Conservation (phyloP, 306 rosid species). For the Dryas alaskensis region DNA sequence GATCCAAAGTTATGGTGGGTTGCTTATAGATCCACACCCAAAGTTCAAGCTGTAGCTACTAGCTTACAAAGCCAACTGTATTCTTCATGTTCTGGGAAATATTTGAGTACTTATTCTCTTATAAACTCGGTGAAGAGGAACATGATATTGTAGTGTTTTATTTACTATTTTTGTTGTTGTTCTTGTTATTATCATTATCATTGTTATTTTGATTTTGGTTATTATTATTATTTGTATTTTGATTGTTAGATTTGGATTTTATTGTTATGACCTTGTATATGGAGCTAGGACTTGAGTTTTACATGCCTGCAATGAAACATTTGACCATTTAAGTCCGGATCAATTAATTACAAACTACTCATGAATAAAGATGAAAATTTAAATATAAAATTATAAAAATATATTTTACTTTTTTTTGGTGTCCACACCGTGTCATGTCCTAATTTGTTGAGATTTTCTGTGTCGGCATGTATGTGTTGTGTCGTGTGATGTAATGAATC, state of each 20-base stretch:
- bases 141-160: not conserved
- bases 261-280: not conserved
- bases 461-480: no score
- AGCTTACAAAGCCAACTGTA: not conserved
- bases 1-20: not conserved
- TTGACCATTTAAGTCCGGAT: not conserved
- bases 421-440: not conserved
- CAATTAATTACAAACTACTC: not conserved
- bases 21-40: not conserved
- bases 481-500: not conserved
- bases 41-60: not conserved
- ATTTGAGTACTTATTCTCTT: not conserved
- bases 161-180: not conserved
- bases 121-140: not conserved
- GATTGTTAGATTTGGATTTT: not conserved
- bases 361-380: not conserved
- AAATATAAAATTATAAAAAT: not conserved
- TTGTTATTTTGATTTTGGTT: not conserved
- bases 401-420: not conserved
- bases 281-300: not conserved
- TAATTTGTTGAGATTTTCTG: not conserved
- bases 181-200: not conserved
- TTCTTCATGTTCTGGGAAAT: not conserved
- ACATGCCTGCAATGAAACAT: not conserved
- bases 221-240: not conserved